Evolutionary conservation across 495 filamentous ascomycete genomes (phyloP).

Genomic region (Xylaria telfairii): DNA sequence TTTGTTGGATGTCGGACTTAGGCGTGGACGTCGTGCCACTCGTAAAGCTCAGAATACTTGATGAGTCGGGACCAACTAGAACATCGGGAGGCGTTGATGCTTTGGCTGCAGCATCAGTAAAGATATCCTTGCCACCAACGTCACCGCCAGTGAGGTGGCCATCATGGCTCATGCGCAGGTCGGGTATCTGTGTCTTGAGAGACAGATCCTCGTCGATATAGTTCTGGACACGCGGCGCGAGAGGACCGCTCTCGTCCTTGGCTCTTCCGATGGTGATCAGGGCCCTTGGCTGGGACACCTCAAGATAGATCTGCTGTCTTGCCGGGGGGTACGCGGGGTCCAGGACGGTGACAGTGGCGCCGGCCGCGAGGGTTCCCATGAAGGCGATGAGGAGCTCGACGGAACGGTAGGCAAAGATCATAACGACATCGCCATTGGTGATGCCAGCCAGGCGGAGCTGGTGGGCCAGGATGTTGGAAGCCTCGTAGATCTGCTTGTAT

Average conservation of each 20-base stretch:
- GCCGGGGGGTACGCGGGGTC: conserved; percentile 90
- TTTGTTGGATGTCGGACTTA: conserved; percentile 73
- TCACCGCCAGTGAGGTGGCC: conserved; percentile 76
- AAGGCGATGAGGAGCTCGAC: conserved; percentile 74
- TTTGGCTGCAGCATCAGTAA: conserved; percentile 58
- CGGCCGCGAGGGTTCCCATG: conserved; percentile 66
- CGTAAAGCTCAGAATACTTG: conserved; percentile 83
- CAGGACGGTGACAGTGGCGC: conserved; percentile 79
- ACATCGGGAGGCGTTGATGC: conserved; percentile 69
- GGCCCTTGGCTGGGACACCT: conserved; percentile 79
- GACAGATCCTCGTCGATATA: conserved; percentile 78
- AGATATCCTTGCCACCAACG: conserved; percentile 68
- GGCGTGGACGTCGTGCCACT: conserved; percentile 6
- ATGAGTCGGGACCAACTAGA: conserved; percentile 88
- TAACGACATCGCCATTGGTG: conserved; percentile 82
- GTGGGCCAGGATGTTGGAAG: conserved; percentile 80
- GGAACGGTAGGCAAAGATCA: conserved; percentile 85
- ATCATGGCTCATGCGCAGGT: conserved; percentile 73
- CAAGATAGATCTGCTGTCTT: conserved; percentile 82
- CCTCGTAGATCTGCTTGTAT: conserved; percentile 85
- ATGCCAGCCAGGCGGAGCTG: conserved; percentile 74
- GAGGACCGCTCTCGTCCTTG: conserved; percentile 70
- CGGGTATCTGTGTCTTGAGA: conserved; percentile 78
- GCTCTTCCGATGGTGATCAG: conserved; percentile 81
- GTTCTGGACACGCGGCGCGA: conserved; percentile 70